phyloP scores from a whole-genome alignment of 768 basidiomycete species.

The Collybia nuda region DNA sequence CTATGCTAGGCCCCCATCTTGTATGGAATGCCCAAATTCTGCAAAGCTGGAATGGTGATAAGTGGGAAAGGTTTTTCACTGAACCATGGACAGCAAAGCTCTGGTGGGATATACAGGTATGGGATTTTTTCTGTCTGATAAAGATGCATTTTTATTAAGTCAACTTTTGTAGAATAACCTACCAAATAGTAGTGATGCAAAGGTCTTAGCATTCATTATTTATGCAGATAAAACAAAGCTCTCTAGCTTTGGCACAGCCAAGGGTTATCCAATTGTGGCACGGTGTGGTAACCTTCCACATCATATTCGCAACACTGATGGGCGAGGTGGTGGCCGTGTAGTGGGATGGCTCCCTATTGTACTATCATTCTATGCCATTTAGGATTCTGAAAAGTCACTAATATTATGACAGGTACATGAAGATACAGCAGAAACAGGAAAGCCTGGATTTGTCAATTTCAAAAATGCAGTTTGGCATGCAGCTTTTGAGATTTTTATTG shows the following conservation, averaged over 20 bases:
- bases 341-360: constrained; percentile 39
- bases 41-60: constrained; percentile 19
- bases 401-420: constrained; percentile 23
- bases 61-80: constrained; percentile 22
- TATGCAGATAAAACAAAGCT: constrained; percentile 40
- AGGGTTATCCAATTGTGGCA: constrained; percentile 35
- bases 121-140: constrained; percentile 4
- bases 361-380: neutral
- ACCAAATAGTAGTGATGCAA: constrained; percentile 9
- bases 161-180: neutral
- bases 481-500: constrained; percentile 29
- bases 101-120: constrained; percentile 36
- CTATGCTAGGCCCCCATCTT: constrained; percentile 18
- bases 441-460: constrained; percentile 27
- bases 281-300: constrained; percentile 27
- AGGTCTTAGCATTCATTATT: constrained; percentile 29
- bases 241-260: constrained; percentile 32
- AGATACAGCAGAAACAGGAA: constrained; percentile 22
- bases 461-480: constrained; percentile 39
- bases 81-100: constrained; percentile 32
- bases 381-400: neutral
- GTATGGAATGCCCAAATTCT: constrained; percentile 30
- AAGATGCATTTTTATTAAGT: constrained; percentile 11
- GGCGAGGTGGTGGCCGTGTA: constrained; percentile 29
- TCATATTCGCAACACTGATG: constrained; percentile 27